Percentiles rank a stretch among this genome's conserved stretches.
Evolutionary conservation across 352 stramenopile species (phyloP).

Genomic region (Phytophthora nicotianae): DNA sequence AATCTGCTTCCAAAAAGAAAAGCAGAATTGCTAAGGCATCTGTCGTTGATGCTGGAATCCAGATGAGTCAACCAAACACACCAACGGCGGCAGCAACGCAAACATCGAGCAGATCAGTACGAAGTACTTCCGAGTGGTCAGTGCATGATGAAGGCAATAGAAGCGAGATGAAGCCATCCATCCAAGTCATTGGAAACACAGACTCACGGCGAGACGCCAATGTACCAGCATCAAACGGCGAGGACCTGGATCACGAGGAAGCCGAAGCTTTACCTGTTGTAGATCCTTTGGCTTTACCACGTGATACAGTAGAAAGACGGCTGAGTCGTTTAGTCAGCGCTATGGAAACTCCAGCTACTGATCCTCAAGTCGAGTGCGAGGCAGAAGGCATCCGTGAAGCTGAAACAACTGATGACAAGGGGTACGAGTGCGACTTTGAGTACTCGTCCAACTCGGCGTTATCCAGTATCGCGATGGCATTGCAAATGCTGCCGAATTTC

Average conservation of each 20-base stretch:
- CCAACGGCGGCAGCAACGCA: background rate
- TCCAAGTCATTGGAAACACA: background rate
- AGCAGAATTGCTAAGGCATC: constrained; percentile 4
- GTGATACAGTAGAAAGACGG: background rate
- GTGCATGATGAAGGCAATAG: constrained; percentile 11
- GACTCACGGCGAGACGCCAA: background rate
- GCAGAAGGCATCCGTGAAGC: background rate
- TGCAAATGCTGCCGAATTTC: constrained; percentile 43
- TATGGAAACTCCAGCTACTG: background rate
- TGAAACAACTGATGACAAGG: constrained; percentile 1
- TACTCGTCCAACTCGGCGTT: constrained; percentile 41
- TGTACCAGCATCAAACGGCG: background rate
- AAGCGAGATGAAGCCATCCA: background rate
- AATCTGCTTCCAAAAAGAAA: constrained; percentile 20
- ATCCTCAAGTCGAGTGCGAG: background rate
- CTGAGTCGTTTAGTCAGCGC: background rate
- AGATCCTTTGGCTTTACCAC: background rate
- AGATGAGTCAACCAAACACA: constrained; percentile 15
- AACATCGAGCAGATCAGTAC: constrained; percentile 2
- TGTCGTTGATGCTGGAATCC: constrained; percentile 9
- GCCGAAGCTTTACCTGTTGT: background rate
- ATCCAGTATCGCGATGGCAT: constrained; percentile 44
- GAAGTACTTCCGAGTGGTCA: background rate
- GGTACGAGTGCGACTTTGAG: constrained; percentile 37
- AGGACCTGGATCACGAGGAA: background rate